phyloP scores from a whole-genome alignment of 169 alveolate species.

The Plasmodium adleri region DNA sequence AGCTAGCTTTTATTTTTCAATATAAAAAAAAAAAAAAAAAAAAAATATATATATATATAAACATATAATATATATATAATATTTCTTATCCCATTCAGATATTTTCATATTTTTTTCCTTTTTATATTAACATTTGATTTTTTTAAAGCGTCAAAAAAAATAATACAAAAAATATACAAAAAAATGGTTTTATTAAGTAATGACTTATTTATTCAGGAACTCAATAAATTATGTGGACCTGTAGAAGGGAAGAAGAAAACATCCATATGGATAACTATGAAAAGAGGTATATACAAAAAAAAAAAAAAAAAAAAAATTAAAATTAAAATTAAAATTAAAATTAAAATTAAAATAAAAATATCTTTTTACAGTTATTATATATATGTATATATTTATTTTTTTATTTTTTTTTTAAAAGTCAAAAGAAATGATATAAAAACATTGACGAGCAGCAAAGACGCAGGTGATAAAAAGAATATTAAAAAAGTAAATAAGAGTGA shows the following conservation, averaged over 20 bases:
- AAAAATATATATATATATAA: too few species aligned
- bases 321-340: too few species aligned
- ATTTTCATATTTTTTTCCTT: too few species aligned
- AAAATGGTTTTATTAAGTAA: conserved; percentile 82
- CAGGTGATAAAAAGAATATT: conserved; percentile 16
- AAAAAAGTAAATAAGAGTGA: conserved; percentile 36
- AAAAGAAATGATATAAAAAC: conserved; percentile 39
- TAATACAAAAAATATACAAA: background rate
- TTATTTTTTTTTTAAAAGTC: conserved; percentile 10
- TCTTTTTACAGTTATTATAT: background rate
- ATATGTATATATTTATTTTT: background rate
- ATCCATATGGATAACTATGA: conserved; percentile 84
- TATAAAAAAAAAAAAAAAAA: too few species aligned
- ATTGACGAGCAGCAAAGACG: conserved; percentile 1
- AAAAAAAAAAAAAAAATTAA: background rate
- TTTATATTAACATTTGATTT: too few species aligned
- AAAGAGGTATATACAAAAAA: conserved; percentile 77
- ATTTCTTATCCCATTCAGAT: too few species aligned
- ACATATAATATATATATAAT: too few species aligned
- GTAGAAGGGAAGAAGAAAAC: conserved; percentile 76
- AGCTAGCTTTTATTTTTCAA: too few species aligned
- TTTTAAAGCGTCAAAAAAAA: conserved; percentile 24
- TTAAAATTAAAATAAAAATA: too few species aligned
- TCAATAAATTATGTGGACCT: conserved; percentile 77
- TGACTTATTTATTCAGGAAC: conserved; percentile 77